phyloP scores from a whole-genome alignment of 371 early-diverging fungal genomes.

The Circinella minor region DNA sequence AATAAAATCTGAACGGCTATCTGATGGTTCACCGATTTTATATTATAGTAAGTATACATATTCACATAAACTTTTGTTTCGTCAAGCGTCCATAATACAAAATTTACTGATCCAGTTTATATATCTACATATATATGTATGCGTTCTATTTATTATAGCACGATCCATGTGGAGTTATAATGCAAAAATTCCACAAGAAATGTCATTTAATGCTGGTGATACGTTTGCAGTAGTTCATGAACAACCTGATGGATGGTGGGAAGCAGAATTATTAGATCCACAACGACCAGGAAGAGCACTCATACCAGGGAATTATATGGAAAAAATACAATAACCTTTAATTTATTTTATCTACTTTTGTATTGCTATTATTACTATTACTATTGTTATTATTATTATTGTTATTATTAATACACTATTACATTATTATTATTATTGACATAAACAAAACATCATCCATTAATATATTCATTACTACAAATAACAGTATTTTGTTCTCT shows the following conservation, averaged over 20 bases:
- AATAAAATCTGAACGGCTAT: not conserved
- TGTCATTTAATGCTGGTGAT: slow-evolving; percentile 47
- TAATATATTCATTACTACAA: too few relatives aligned
- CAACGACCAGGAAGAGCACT: slow-evolving; percentile 38
- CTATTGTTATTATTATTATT: too few relatives aligned
- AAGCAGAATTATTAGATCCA: slow-evolving; percentile 38
- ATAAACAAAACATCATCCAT: too few relatives aligned
- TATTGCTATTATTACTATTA: not conserved
- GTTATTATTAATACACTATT: too few relatives aligned
- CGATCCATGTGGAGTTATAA: slow-evolving; percentile 42
- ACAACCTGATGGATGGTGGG: slow-evolving; percentile 60
- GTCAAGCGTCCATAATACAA: not conserved
- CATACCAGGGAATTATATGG: slow-evolving; percentile 55
- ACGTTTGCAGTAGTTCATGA: slow-evolving; percentile 40
- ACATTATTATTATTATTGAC: too few relatives aligned
- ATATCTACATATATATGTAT: too few relatives aligned
- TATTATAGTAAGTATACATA: slow-evolving; percentile 14
- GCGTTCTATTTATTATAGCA: not conserved
- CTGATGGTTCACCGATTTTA: slow-evolving; percentile 20
- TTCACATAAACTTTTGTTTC: not conserved
- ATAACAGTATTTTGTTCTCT: too few relatives aligned
- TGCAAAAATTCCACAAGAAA: slow-evolving; percentile 48
- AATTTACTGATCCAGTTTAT: too few relatives aligned
- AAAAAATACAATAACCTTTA: slow-evolving; percentile 3
- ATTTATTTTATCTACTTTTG: not conserved